Conservation (phyloP, 1,284 basidiomycete genomes). For the Athelia sp. region DNA sequence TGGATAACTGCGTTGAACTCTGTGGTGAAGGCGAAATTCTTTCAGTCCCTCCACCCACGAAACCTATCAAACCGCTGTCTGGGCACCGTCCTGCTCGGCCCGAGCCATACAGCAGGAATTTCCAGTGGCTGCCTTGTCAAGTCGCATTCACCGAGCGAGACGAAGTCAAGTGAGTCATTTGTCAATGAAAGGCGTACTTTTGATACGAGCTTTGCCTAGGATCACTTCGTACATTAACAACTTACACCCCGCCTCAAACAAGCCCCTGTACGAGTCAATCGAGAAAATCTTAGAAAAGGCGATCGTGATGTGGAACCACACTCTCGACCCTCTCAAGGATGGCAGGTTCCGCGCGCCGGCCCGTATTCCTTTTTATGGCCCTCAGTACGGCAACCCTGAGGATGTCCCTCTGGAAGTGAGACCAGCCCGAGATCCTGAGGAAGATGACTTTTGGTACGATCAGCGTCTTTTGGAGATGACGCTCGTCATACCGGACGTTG, state of each 20-base stretch:
- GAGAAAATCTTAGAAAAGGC: conserved; percentile 10
- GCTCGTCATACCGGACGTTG: not conserved
- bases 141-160: conserved; percentile 18
- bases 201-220: not conserved
- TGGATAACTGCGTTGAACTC: not conserved
- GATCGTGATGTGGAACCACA: conserved; percentile 13
- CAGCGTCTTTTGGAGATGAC: conserved; percentile 12
- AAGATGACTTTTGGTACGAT: conserved; percentile 1
- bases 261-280: conserved; percentile 9
- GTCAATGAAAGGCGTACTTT: too few species aligned
- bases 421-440: conserved; percentile 1
- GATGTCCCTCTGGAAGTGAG: not conserved
- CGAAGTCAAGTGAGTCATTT: conserved; percentile 6
- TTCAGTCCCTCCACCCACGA: not conserved
- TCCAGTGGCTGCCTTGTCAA: conserved; percentile 31
- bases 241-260: conserved; percentile 9
- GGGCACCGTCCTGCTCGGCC: not conserved
- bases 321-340: conserved; percentile 7
- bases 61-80: not conserved
- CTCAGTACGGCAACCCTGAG: not conserved
- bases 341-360: not conserved
- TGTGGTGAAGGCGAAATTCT: not conserved
- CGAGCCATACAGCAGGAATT: conserved; percentile 6
- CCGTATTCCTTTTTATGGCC: not conserved
- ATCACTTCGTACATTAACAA: conserved; percentile 28